phyloP scores from a whole-genome alignment of 768 basidiomycete species.

The Suillus decipiens region DNA sequence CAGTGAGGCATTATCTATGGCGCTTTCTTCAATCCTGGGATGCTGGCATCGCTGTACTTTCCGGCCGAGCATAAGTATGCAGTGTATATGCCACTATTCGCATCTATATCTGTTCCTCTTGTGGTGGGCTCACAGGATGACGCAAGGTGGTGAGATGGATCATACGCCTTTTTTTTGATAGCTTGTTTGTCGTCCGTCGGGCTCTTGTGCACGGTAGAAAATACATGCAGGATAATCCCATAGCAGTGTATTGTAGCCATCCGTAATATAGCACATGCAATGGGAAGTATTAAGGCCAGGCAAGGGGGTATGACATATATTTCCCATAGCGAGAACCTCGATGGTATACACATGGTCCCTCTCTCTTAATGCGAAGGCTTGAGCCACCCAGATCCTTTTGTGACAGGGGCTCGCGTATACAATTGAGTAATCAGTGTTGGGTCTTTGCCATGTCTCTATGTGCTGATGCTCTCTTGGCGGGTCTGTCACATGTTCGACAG shows the following conservation, averaged over 20 bases:
- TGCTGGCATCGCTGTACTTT: slow-evolving; percentile 95
- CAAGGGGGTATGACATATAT: background rate
- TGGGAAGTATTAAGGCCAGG: background rate
- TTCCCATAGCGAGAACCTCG: background rate
- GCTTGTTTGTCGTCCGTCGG: background rate
- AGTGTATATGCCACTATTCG: slow-evolving; percentile 94
- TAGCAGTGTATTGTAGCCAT: background rate
- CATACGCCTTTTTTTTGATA: background rate
- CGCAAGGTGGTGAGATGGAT: slow-evolving; percentile 17
- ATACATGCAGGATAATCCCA: background rate
- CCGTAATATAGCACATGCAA: background rate
- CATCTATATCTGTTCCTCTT: slow-evolving; percentile 83
- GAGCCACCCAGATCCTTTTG: background rate
- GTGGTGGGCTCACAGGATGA: slow-evolving; percentile 45
- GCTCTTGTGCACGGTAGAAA: background rate
- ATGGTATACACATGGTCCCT: background rate
- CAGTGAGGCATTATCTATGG: slow-evolving; percentile 58
- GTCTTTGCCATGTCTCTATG: background rate
- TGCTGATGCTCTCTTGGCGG: background rate
- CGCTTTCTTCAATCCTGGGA: slow-evolving; percentile 96
- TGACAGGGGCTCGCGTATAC: background rate
- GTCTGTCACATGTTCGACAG: background rate
- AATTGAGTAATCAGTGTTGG: background rate
- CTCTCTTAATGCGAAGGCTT: background rate
- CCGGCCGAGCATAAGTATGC: slow-evolving; percentile 98